Evolutionary conservation across 352 stramenopile species (phyloP), one percentile per base, ranked within the genome.

Genomic region (Thraustotheca clavata): DNA sequence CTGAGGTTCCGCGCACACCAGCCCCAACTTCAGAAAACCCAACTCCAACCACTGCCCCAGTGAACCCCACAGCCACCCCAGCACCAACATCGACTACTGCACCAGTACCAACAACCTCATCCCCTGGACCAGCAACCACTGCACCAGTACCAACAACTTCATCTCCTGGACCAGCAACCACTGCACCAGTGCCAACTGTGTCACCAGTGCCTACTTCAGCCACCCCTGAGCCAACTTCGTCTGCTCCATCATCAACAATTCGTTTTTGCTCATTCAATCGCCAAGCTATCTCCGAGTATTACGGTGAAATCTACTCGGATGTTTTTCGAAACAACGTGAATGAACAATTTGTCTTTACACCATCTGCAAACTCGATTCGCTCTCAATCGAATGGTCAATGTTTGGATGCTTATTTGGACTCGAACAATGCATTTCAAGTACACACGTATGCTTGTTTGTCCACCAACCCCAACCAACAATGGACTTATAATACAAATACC

Each of bases 401-500:
- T 49, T 65, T 73, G 2, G 68, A 73, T 34, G 68, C 68, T 3
- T 54, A 68, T 65, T 5, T 61, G 39, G 12, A 33, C 18, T 22
- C 6, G 6, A 26, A 31, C 4, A 31, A 62, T 27, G 34, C 26
- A 4, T 60, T 24, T 41, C 16, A 24, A 18, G 62, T 88, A 20
- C 78, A 82, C 47, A 71, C 82, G 36, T 88, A 77, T 59, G 62
- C 62, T 24, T 89, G 80, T 55, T 67, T 84, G 16, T 74, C 78
- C 20, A 62, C 61, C n/a, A 75, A 87, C 52, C 22, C 11, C 14
- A 88, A 89, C 70, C 80, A 89, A 62, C 84, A 86, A 59, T 89
- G 78, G 78, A 69, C 48, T 34, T 50, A 14, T 14, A 50, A 50
- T 29, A 50, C 43, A 22, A 50, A 50, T 14, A 14, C 43, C 6